phyloP scores from a whole-genome alignment of 1,139 yeast genomes.

The Diutina scorzettiae region DNA sequence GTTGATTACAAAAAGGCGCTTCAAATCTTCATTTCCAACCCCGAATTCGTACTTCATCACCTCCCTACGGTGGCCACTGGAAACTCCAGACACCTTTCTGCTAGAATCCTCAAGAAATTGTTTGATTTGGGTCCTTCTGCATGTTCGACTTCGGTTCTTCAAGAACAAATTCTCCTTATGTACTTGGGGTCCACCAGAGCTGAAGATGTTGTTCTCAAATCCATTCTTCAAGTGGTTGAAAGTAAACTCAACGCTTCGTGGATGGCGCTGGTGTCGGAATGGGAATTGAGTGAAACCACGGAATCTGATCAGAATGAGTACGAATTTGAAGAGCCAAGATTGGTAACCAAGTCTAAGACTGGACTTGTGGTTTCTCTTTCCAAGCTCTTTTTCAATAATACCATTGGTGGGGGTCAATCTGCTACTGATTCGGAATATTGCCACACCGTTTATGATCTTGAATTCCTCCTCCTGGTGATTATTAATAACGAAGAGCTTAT shows the following conservation, averaged over 20 bases:
- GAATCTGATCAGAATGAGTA: slow-evolving; percentile 11
- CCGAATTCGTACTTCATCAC: slow-evolving; percentile 17
- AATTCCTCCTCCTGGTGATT: slow-evolving; percentile 44
- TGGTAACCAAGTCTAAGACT: slow-evolving; percentile 34
- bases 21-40: slow-evolving; percentile 54
- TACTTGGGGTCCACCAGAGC: slow-evolving; percentile 54
- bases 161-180: slow-evolving; percentile 34
- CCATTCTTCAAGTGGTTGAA: slow-evolving; percentile 47
- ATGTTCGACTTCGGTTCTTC: slow-evolving; percentile 34
- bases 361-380: slow-evolving; percentile 46
- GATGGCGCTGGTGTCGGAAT: slow-evolving; percentile 45
- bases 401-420: not conserved
- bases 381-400: slow-evolving; percentile 35
- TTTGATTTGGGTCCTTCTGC: slow-evolving; percentile 33
- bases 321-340: slow-evolving; percentile 30
- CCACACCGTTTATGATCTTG: slow-evolving; percentile 41
- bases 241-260: slow-evolving; percentile 36
- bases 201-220: slow-evolving; percentile 51
- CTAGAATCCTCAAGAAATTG: slow-evolving; percentile 32
- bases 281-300: slow-evolving; percentile 47
- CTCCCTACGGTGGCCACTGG: slow-evolving; percentile 14
- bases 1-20: slow-evolving; percentile 37
- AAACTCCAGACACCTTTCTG: slow-evolving; percentile 26
- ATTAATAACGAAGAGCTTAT: slow-evolving; percentile 55
- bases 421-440: slow-evolving; percentile 8